Base-by-base conservation (phyloP, 2,329 filamentous ascomycete genomes). In the Eurotiales sp. region DNA sequence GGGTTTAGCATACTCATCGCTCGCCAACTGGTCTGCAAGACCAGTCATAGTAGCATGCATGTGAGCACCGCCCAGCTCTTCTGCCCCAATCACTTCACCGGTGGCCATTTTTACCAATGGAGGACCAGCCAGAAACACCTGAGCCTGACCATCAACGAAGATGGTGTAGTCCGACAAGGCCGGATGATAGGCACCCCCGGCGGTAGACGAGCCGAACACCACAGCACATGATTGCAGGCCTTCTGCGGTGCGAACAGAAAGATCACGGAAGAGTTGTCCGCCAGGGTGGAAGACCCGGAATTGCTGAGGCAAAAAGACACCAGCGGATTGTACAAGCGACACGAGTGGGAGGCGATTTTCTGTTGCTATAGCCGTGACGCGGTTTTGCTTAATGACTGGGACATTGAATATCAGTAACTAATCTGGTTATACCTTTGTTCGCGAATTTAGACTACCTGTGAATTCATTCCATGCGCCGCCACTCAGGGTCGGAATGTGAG, bases 51-150 rank as follows among this genome's bases (percentile, higher is more conserved):
- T 68, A 1, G 64, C 68, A 54, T 75, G 73, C 12, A 73, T 65
- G 15, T 65, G 61, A 3, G 72, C 73, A 12, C 74, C 72, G 4
- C 74, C 73, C 1, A 76, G 60, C 37, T 62, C 64, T 50, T 76
- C 74, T 0, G 73, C 70, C 1, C 60, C 69, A 17, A 72, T 66
- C 0, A 69, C 55, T 46, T 76, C 73, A 2, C 73, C 72, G 0
- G 72, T 76, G 0, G 73, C 73, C 73, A 75, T 75, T 52, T 75
- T 73, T 1, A 76, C 72, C 7, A 76, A 61, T 0, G 73, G 73
- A 0, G 73, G 73, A 0, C 73, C 72, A 6, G 66, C 73, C 1
- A 76, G 62, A 45, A 75, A 76, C 0, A 70, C 72, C 50, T 76
- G 73, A 0, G 71, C 73, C 53, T 76, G 71, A 12, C 68, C 63